Evolutionary conservation across 2,329 filamentous ascomycete species (phyloP).

Genomic region (Cryoendolithus antarcticus): DNA sequence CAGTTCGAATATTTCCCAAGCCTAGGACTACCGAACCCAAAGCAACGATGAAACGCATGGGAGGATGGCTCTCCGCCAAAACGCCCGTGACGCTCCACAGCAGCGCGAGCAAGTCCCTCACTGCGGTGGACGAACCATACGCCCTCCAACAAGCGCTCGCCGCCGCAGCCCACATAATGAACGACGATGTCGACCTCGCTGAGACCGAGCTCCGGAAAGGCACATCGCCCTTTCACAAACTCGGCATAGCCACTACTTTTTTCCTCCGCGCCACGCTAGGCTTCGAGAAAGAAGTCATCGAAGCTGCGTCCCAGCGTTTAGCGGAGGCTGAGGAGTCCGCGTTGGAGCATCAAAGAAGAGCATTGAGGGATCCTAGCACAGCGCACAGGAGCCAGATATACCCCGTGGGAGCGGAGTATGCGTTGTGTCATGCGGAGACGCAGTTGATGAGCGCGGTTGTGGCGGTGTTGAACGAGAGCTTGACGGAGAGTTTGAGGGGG

Average conservation of each 20-base stretch:
- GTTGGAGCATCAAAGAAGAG: slow-evolving; percentile 48
- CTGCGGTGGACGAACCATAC: slow-evolving; percentile 46
- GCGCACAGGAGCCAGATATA: slow-evolving; percentile 55
- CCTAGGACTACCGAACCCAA: no score
- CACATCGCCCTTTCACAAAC: slow-evolving; percentile 74
- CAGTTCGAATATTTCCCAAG: no score
- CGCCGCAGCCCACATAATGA: slow-evolving; percentile 16
- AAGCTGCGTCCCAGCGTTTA: neutral
- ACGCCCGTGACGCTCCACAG: slow-evolving; percentile 15
- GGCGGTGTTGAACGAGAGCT: slow-evolving; percentile 78
- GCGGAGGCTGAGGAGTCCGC: neutral
- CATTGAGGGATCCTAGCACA: slow-evolving; percentile 16
- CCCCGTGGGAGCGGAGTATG: slow-evolving; percentile 45
- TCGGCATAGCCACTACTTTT: slow-evolving; percentile 67
- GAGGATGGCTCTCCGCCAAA: slow-evolving; percentile 29
- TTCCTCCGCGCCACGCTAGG: slow-evolving; percentile 81
- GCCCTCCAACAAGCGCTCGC: slow-evolving; percentile 34
- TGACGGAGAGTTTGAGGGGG: slow-evolving; percentile 80
- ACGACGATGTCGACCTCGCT: slow-evolving; percentile 65
- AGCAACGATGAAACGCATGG: slow-evolving; percentile 19
- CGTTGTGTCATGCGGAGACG: slow-evolving; percentile 2
- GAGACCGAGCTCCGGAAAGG: slow-evolving; percentile 60
- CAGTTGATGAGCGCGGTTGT: slow-evolving; percentile 81
- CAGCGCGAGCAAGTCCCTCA: slow-evolving; percentile 41
- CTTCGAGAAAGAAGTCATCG: slow-evolving; percentile 46